A percentile compares a stretch with the other conserved stretches of the same genome.
Evolutionary conservation across 78 protist species (phyloP).

Genomic region (Dictyostelium firmibasis): DNA sequence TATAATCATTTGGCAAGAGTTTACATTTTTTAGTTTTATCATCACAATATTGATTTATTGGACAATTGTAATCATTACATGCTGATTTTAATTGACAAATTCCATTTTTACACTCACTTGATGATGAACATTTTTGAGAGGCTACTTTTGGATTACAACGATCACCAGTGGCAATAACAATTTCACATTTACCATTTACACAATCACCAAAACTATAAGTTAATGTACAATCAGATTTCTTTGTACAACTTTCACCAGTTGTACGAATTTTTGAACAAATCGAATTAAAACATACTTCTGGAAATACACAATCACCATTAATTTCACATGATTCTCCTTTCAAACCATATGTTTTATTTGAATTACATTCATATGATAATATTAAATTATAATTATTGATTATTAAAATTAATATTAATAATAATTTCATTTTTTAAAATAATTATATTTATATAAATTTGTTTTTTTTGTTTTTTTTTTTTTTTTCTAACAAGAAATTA

Average conservation of each 20-base stretch:
- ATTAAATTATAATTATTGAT: background rate
- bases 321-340: background rate
- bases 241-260: background rate
- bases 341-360: background rate
- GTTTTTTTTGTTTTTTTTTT: background rate
- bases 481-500: no score
- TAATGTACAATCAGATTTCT: constrained; percentile 5
- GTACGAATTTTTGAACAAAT: background rate
- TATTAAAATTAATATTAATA: background rate
- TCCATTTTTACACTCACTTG: background rate
- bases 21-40: background rate
- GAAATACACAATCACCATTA: background rate
- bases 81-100: background rate
- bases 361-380: background rate
- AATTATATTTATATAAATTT: no score
- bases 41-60: background rate
- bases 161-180: background rate
- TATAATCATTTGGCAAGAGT: background rate
- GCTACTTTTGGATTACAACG: background rate
- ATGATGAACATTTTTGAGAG: background rate
- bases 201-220: background rate
- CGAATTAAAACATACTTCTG: background rate
- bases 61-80: background rate
- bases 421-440: background rate
- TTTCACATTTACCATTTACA: background rate